Conservation (phyloP, 306 rosid species). For the Acacia confusa region DNA sequence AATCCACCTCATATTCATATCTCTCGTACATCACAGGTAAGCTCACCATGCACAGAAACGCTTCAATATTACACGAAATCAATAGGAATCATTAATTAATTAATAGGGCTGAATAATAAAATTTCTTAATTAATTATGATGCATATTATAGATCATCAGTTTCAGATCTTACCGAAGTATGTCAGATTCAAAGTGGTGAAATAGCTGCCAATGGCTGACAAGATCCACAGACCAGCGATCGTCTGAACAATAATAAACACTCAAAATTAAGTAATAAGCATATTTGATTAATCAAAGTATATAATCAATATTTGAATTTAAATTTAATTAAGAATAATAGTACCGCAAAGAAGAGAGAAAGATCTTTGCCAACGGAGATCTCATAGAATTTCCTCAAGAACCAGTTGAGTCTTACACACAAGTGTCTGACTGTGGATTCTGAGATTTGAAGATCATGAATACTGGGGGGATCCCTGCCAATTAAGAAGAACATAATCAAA, state of each 20-base stretch:
- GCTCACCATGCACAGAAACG: background rate
- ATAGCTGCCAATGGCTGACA: background rate
- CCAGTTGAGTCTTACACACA: background rate
- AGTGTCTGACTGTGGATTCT: background rate
- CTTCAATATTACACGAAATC: background rate
- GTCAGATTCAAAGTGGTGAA: conserved; percentile 9
- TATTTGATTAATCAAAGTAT: background rate
- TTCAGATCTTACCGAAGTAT: background rate
- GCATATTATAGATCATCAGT: background rate
- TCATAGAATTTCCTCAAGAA: background rate
- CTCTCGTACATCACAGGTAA: conserved; percentile 13
- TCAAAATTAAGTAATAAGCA: background rate
- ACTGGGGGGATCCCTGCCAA: conserved; percentile 1
- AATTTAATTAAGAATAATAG: background rate
- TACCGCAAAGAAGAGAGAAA: conserved; percentile 7
- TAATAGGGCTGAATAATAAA: background rate
- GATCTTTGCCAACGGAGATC: conserved; percentile 3
- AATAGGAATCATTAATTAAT: background rate
- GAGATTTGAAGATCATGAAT: background rate
- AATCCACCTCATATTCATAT: conserved; percentile 12
- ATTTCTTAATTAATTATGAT: background rate
- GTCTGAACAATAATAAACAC: background rate
- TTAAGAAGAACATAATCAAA: background rate
- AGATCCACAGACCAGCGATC: background rate
- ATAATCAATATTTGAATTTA: background rate